Percentiles rank a stretch among this genome's conserved stretches.
phyloP scores from a whole-genome alignment of 2,329 filamentous ascomycete genomes.

The Trichophyton rubrum region DNA sequence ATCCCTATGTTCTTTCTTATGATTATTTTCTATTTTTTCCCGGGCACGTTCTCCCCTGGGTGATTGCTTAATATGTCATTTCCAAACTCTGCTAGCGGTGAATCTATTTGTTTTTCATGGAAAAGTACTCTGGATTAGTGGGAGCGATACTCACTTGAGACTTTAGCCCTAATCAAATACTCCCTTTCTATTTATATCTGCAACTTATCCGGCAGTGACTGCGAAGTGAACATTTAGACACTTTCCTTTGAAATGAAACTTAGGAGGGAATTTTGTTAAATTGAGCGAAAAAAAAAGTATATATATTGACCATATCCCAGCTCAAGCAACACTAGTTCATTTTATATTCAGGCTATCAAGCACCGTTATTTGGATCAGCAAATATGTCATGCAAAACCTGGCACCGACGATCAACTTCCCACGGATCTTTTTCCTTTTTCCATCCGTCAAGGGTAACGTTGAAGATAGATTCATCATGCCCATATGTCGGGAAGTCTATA shows the following conservation, averaged over 20 bases:
- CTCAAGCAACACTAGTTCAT: too few species aligned
- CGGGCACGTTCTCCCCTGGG: too few species aligned
- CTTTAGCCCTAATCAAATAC: too few species aligned
- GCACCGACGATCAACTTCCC: conserved; percentile 6
- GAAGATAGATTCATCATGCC: conserved; percentile 1
- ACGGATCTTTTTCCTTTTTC: conserved; percentile 6
- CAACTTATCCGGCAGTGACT: too few species aligned
- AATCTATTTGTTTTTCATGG: neutral
- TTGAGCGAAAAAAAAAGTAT: neutral
- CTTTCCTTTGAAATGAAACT: too few species aligned
- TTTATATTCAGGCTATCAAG: neutral
- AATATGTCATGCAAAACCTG: conserved; percentile 5
- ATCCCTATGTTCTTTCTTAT: neutral
- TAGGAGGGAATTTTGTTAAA: too few species aligned
- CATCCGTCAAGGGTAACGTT: conserved; percentile 7
- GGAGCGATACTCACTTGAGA: neutral
- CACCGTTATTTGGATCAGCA: conserved; percentile 6
- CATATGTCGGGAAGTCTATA: conserved; percentile 7
- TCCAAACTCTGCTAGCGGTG: neutral
- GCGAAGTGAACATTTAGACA: too few species aligned
- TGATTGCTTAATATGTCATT: neutral
- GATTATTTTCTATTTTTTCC: neutral
- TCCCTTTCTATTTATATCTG: too few species aligned
- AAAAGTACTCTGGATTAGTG: neutral
- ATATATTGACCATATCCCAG: neutral